A percentile compares a stretch with the other conserved stretches of the same genome.
These are phyloP conservation scores for Wickerhamiella musiphila DNA, from an alignment of 805 yeast species.

Conservation along the genomic window DNA sequence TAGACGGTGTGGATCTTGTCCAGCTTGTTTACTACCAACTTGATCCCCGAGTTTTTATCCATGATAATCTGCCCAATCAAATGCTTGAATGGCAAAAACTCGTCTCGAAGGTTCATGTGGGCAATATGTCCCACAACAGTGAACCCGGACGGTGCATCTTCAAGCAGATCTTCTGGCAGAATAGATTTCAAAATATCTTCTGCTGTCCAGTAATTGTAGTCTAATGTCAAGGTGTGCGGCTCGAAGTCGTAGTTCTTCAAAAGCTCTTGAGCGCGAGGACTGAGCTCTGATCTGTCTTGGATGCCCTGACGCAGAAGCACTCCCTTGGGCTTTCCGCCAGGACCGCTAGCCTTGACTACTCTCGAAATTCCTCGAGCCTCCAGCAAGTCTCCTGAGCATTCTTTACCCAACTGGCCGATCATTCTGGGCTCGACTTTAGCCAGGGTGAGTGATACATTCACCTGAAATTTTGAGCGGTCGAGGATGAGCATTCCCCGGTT, in stretches of 20 bases:
- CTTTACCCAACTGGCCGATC: conserved; percentile 45
- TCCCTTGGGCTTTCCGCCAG: conserved; percentile 28
- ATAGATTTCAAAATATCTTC: conserved; percentile 72
- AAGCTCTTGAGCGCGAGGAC: conserved; percentile 28
- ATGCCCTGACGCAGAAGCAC: conserved; percentile 38
- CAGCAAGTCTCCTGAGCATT: conserved; percentile 38
- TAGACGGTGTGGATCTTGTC: conserved; percentile 75
- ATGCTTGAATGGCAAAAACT: conserved; percentile 62
- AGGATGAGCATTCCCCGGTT: conserved; percentile 45
- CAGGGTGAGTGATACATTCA: conserved; percentile 41
- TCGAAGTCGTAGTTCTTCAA: conserved; percentile 32
- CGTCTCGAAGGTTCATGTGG: conserved; percentile 70
- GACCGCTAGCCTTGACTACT: conserved; percentile 34
- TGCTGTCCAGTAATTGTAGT: conserved; percentile 70
- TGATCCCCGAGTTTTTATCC: conserved; percentile 68
- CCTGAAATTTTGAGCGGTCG: conserved; percentile 47
- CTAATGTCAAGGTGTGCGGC: conserved; percentile 40
- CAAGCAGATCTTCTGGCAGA: conserved; percentile 50
- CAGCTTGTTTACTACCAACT: conserved; percentile 82
- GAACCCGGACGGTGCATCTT: conserved; percentile 76
- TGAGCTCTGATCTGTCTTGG: conserved; percentile 24
- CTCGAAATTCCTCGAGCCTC: conserved; percentile 55
- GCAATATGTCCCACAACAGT: conserved; percentile 93
- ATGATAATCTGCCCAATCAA: conserved; percentile 80
- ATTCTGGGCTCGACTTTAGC: conserved; percentile 49